These are phyloP conservation scores for Candida pseudoviswanathii DNA, from an alignment of 1,139 yeast species.

Conservation along the genomic window DNA sequence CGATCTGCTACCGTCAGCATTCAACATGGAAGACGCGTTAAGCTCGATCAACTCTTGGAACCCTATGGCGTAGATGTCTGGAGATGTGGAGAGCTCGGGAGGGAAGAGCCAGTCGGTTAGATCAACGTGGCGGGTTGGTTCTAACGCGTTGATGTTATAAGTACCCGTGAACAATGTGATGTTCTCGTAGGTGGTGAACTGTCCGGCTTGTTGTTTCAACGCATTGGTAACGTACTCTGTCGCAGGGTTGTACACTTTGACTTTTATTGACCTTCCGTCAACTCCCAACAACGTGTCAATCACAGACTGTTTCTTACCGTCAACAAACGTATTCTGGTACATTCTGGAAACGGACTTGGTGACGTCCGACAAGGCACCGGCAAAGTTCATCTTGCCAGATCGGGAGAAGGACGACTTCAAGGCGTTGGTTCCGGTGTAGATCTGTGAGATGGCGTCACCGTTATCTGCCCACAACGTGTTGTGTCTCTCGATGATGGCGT, in stretches of 20 bases:
- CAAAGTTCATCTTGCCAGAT: slow-evolving; percentile 93
- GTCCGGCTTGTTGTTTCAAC: slow-evolving; percentile 49
- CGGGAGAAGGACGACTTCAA: slow-evolving; percentile 91
- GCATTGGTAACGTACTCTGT: slow-evolving; percentile 75
- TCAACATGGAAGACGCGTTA: slow-evolving; percentile 78
- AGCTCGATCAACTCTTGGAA: slow-evolving; percentile 91
- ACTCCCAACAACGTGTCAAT: slow-evolving; percentile 87
- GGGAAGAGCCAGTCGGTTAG: slow-evolving; percentile 86
- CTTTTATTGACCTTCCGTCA: slow-evolving; percentile 66
- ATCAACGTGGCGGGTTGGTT: slow-evolving; percentile 50
- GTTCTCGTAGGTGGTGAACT: slow-evolving; percentile 62
- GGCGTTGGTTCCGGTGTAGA: slow-evolving; percentile 97
- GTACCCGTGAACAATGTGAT: slow-evolving; percentile 81
- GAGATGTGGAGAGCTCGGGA: slow-evolving; percentile 43
- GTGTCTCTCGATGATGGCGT: slow-evolving; percentile 65
- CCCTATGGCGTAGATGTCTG: slow-evolving; percentile 84
- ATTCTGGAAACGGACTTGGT: slow-evolving; percentile 93
- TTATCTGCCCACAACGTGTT: slow-evolving; percentile 96
- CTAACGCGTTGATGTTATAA: slow-evolving; percentile 83
- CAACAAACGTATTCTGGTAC: slow-evolving; percentile 95
- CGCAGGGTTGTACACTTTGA: slow-evolving; percentile 82
- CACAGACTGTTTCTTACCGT: slow-evolving; percentile 82
- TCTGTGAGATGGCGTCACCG: slow-evolving; percentile 95
- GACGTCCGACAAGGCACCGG: slow-evolving; percentile 95
- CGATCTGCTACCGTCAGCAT: slow-evolving; percentile 68